Conservation (phyloP, 139 green algal genomes). For the Tetradesmus lagerheimii region DNA sequence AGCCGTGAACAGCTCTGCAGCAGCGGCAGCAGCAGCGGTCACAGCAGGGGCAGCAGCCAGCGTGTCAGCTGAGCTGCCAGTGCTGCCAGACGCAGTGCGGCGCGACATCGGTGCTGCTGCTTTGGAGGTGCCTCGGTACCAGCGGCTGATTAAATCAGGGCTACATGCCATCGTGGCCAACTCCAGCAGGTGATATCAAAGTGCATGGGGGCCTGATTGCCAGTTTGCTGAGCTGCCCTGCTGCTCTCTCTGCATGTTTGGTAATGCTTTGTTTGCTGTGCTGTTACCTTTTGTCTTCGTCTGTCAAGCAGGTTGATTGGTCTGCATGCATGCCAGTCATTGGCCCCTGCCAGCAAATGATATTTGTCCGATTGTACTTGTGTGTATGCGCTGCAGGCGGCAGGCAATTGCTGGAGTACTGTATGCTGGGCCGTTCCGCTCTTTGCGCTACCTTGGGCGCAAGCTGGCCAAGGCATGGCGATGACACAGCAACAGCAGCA, state of each 20-base stretch:
- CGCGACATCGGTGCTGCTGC: conserved; percentile 51
- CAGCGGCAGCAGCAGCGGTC: conserved; percentile 23
- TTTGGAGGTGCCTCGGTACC: background rate
- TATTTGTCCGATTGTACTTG: background rate
- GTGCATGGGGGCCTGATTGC: no score
- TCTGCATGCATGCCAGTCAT: no score
- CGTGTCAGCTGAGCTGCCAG: background rate
- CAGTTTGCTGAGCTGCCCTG: no score
- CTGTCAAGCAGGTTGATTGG: no score
- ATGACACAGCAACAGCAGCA: background rate
- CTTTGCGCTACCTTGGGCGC: conserved; percentile 54
- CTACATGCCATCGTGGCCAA: conserved; percentile 53
- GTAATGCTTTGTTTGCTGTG: no score
- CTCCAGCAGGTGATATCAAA: conserved; percentile 61
- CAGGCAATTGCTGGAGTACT: conserved; percentile 59
- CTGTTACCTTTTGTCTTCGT: no score
- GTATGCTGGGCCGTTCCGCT: conserved; percentile 54
- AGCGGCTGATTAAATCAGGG: conserved; percentile 36
- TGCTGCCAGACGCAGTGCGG: background rate
- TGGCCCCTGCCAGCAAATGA: no score
- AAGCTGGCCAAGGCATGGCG: conserved; percentile 63
- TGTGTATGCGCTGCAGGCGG: conserved; percentile 21
- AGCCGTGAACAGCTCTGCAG: background rate
- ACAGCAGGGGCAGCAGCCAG: background rate
- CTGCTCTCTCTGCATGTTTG: no score